Evolutionary conservation across 805 yeast genomes (phyloP), one percentile per base, ranked within the genome.

Genomic region (Henningerozyma blattae): DNA sequence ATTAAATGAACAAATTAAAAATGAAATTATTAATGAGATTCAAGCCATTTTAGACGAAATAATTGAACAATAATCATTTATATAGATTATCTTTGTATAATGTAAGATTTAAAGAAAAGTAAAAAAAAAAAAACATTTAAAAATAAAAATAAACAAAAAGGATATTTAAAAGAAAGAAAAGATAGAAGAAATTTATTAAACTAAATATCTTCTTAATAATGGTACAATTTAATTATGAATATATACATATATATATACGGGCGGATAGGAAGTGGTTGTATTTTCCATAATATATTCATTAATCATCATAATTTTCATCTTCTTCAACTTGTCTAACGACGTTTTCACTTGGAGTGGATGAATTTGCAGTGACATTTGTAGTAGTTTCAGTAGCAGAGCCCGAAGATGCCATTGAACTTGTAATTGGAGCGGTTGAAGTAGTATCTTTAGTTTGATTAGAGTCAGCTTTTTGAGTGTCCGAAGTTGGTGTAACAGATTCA

Each of bases 11-110:
- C n/a, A n/a, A n/a, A n/a, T n/a, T n/a, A n/a, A n/a, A n/a, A n/a
- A n/a, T n/a, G n/a, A n/a, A n/a, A n/a, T n/a, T n/a, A n/a, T n/a
- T n/a, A n/a, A n/a, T 19, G 70, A 70, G 52, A 74, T 85, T 28
- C 66, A 65, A 52, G 66, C 60, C 17, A 78, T 78, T 43, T 61
- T 80, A 33, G 75, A 77, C 32, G 59, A 59, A 14, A 60, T 67
- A 12, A 66, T 70, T 2, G 63, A 60, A 4, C 54, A 52, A 20
- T 64, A 63, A 31, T 52, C n/a, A n/a, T n/a, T n/a, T n/a, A n/a
- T n/a, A n/a, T n/a, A n/a, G n/a, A n/a, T n/a, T n/a, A n/a, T n/a
- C n/a, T n/a, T n/a, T n/a, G n/a, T n/a, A n/a, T n/a, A n/a, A n/a
- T n/a, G n/a, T n/a, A n/a, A n/a, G n/a, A n/a, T n/a, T n/a, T n/a